Conservation (phyloP, 352 stramenopile species). For the Stramenopiles sp. region DNA sequence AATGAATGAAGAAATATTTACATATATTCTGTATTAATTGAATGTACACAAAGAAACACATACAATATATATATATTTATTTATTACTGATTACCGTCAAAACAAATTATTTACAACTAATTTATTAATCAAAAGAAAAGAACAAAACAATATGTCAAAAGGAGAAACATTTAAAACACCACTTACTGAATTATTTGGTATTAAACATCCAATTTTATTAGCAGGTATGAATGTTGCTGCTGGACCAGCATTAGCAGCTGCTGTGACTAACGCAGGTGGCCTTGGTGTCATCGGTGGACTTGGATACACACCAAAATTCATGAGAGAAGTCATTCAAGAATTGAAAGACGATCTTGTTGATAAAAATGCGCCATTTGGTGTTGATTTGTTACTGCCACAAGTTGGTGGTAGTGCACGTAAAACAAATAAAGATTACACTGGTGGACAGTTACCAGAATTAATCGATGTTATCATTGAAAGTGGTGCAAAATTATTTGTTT, state of each 20-base stretch:
- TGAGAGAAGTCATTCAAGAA: background rate
- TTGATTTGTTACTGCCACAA: background rate
- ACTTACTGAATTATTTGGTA: conserved; percentile 25
- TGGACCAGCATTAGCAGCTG: conserved; percentile 23
- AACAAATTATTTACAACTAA: too few relatives aligned
- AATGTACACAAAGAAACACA: too few relatives aligned
- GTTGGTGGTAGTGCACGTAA: background rate
- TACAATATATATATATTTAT: too few relatives aligned
- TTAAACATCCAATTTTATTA: conserved; percentile 24
- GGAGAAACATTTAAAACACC: conserved; percentile 17
- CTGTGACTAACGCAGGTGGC: conserved; percentile 26
- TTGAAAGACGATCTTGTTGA: background rate
- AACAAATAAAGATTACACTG: background rate
- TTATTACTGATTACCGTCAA: too few relatives aligned
- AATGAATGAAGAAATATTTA: too few relatives aligned
- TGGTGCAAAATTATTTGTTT: background rate
- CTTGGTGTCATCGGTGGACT: conserved; percentile 25
- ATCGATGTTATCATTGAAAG: background rate
- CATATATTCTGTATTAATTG: too few relatives aligned
- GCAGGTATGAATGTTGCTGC: conserved; percentile 27
- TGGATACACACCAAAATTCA: background rate
- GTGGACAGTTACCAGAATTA: background rate
- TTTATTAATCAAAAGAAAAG: too few relatives aligned
- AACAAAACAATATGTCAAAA: too few relatives aligned
- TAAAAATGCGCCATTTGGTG: background rate